Conservation (phyloP, 129 eudicot species). For the Saposhnikovia divaricata region DNA sequence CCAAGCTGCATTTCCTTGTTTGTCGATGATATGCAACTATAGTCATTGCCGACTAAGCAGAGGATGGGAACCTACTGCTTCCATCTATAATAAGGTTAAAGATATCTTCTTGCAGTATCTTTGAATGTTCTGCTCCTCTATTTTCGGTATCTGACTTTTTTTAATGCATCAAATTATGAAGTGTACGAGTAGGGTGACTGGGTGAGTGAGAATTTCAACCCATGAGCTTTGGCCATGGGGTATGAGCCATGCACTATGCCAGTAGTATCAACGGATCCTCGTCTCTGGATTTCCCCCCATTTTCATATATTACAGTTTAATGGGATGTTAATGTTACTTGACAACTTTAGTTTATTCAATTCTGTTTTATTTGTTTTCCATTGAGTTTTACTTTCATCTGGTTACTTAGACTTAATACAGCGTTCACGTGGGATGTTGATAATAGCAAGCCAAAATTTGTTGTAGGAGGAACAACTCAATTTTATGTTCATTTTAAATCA, state of each 20-base stretch:
- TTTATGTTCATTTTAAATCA: constrained; percentile 24
- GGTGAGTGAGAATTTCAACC: not conserved
- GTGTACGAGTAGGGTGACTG: not conserved
- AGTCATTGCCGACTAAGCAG: constrained; percentile 60
- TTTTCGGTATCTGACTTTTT: too few relatives aligned
- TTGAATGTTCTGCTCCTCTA: not conserved
- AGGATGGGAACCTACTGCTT: constrained; percentile 62
- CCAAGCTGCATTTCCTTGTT: constrained; percentile 53
- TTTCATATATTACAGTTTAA: not conserved
- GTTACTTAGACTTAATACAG: not conserved
- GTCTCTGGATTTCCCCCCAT: not conserved
- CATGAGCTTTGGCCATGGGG: not conserved
- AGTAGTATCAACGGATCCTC: not conserved
- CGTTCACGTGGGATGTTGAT: not conserved
- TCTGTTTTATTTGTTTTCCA: too few relatives aligned
- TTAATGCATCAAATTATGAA: not conserved
- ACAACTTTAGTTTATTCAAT: not conserved
- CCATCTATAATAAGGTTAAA: constrained; percentile 49
- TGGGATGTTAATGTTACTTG: not conserved
- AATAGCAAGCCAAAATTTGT: not conserved
- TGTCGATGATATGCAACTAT: constrained; percentile 84
- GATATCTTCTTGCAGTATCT: constrained; percentile 8
- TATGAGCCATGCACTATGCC: not conserved
- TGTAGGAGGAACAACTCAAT: not conserved
- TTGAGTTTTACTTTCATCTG: not conserved